Percentiles rank a stretch among this genome's conserved stretches.
Evolutionary conservation across 495 filamentous ascomycete species (phyloP).

Genomic region (Lepidopterella palustris): DNA sequence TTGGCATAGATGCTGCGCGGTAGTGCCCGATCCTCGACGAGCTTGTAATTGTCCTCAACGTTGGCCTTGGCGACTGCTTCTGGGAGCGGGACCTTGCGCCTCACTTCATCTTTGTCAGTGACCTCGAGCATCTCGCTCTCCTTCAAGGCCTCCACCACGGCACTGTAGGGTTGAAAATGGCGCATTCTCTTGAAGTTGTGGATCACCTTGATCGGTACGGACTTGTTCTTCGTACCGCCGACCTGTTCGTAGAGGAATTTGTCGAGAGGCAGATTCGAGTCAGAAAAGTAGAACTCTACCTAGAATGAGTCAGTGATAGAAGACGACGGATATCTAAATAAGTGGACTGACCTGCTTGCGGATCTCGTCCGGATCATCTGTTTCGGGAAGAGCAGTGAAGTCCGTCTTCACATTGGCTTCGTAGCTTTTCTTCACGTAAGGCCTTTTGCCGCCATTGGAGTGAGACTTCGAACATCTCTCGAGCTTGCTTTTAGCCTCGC

Average conservation of each 20-base stretch:
- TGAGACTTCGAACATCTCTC: conserved; percentile 13
- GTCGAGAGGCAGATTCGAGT: conserved; percentile 83
- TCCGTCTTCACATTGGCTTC: conserved; percentile 32
- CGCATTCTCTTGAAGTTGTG: conserved; percentile 89
- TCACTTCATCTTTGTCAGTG: conserved; percentile 55
- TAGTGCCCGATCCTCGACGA: conserved; percentile 55
- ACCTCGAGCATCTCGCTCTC: conserved; percentile 62
- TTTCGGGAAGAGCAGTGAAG: conserved; percentile 52
- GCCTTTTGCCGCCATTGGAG: not conserved
- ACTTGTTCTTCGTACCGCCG: conserved; percentile 68
- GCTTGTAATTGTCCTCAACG: conserved; percentile 35
- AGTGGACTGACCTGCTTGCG: conserved; percentile 59
- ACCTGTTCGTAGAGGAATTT: conserved; percentile 74
- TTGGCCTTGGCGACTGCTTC: conserved; percentile 41
- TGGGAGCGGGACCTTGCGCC: conserved; percentile 63
- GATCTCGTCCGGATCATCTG: conserved; percentile 68
- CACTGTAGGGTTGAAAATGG: conserved; percentile 75
- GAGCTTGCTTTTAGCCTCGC: conserved; percentile 8
- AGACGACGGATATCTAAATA: conserved; percentile 70
- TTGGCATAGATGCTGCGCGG: conserved; percentile 67
- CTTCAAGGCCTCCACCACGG: conserved; percentile 74
- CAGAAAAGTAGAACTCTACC: conserved; percentile 98
- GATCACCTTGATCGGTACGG: conserved; percentile 68
- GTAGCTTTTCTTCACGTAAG: not conserved
- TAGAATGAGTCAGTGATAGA: conserved; percentile 41